Conservation (phyloP, 768 basidiomycete species). For the Lactarius indigo region DNA sequence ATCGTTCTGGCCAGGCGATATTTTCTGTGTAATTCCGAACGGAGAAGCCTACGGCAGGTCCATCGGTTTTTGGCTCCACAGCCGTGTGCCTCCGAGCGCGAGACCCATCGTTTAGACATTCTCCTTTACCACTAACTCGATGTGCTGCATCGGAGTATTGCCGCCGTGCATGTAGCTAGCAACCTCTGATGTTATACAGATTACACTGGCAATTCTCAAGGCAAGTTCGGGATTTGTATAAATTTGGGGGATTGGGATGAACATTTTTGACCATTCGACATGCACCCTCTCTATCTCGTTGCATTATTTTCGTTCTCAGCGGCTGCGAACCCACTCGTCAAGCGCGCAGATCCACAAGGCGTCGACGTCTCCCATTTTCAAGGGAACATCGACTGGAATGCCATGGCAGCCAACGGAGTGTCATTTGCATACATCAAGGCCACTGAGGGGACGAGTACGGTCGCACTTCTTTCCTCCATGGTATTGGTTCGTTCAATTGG, state of each 20-base stretch:
- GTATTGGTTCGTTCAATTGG: constrained; percentile 26
- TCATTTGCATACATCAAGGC: constrained; percentile 64
- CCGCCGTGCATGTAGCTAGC: background rate
- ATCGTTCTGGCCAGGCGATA: background rate
- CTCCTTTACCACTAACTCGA: background rate
- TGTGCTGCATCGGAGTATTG: background rate
- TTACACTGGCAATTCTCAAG: too few species aligned
- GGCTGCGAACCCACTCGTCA: constrained; percentile 21
- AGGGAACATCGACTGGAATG: constrained; percentile 47
- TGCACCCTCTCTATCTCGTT: background rate
- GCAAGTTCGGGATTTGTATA: background rate
- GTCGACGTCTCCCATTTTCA: constrained; percentile 58
- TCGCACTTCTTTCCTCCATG: background rate
- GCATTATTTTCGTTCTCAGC: background rate
- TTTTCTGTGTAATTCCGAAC: background rate
- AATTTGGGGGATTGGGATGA: background rate
- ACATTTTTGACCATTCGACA: background rate
- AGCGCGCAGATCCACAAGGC: constrained; percentile 43
- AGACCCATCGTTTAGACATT: background rate
- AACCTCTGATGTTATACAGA: background rate
- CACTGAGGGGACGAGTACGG: constrained; percentile 56
- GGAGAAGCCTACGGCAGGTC: background rate
- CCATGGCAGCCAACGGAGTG: constrained; percentile 49
- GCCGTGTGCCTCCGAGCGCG: background rate
- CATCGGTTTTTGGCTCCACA: background rate